Evolutionary conservation across 129 eudicot genomes (phyloP), one percentile per base, ranked within the genome.

Genomic region (carrot (Daucus carota)): DNA sequence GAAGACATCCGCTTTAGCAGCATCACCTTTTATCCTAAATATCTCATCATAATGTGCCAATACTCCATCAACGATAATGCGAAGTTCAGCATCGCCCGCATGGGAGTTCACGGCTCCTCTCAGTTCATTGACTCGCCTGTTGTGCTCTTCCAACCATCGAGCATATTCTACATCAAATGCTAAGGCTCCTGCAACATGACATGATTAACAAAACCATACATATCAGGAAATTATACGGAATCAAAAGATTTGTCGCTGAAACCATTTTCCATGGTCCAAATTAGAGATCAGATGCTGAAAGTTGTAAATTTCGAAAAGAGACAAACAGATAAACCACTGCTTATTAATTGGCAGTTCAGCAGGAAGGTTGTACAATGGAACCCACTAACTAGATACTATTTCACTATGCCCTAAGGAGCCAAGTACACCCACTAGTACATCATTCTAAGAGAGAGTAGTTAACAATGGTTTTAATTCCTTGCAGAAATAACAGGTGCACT

Each of bases 141-240:
- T 90, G 78, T 92, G 96, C 72, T 92, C 96, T 75, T 92, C 98
- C 76, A 92, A 74, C 98, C 98, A 92, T 80, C 98, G 89, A 10
- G 90, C 89, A 75, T 92, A 92, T 85, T 92, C 98, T 24, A 87
- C 98, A 86, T 92, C 94, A 73, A 90, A 92, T 54, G 96, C 92
- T 86, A 90, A 81, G 29, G 98, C 96, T 73, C 98, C 98, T 92
- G 85, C 77, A 78, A 72, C 75, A 11, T 22, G 52, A 26, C 69
- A 48, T 63, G 16, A 42, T 32, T 8, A n/a, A 68, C 10, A 76
- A 33, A n/a, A 36, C 70, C 47, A 42, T 8, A 44, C 40, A 33
- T 73, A 63, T 79, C 46, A 47, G 60, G 54, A 81, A 62, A n/a
- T n/a, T 42, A 54, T 29, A 24, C 28, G 12, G 17, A 22, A 41